phyloP scores from a whole-genome alignment of 2,329 filamentous ascomycete genomes.

The Penicillium sp. region DNA sequence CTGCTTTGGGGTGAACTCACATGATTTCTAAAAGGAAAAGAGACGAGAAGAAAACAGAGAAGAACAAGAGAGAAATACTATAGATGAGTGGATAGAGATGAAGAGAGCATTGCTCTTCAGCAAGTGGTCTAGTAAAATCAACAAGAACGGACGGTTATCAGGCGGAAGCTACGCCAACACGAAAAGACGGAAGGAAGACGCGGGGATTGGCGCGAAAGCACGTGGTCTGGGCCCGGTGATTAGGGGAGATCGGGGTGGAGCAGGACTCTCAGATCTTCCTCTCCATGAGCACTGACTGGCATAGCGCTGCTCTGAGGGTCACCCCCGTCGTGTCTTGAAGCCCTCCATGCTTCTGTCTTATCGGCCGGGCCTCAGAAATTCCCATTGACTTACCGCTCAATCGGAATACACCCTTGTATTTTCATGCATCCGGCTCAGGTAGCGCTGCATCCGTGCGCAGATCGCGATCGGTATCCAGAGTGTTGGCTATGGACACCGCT shows the following conservation, averaged over 20 bases:
- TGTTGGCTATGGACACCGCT: background rate
- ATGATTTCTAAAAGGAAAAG: background rate
- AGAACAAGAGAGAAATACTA: background rate
- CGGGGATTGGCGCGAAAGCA: slow-evolving; percentile 14
- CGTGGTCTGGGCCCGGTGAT: background rate
- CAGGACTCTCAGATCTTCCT: background rate
- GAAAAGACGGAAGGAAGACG: slow-evolving; percentile 1
- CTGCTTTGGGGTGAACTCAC: background rate
- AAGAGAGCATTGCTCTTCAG: background rate
- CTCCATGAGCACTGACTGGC: background rate
- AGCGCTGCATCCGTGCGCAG: slow-evolving; percentile 6
- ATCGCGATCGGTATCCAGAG: background rate
- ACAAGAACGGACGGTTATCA: background rate
- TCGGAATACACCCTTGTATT: background rate
- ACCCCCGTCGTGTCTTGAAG: background rate
- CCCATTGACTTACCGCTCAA: background rate
- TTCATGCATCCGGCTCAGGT: slow-evolving; percentile 5
- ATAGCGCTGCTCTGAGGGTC: background rate
- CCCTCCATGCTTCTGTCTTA: background rate
- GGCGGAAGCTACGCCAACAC: background rate
- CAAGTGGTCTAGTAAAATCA: too few relatives aligned
- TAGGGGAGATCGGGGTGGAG: background rate
- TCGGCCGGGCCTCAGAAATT: background rate
- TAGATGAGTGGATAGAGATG: background rate
- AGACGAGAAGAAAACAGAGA: background rate